phyloP scores from a whole-genome alignment of 768 basidiomycete genomes.

The Pulveroboletus sp. region DNA sequence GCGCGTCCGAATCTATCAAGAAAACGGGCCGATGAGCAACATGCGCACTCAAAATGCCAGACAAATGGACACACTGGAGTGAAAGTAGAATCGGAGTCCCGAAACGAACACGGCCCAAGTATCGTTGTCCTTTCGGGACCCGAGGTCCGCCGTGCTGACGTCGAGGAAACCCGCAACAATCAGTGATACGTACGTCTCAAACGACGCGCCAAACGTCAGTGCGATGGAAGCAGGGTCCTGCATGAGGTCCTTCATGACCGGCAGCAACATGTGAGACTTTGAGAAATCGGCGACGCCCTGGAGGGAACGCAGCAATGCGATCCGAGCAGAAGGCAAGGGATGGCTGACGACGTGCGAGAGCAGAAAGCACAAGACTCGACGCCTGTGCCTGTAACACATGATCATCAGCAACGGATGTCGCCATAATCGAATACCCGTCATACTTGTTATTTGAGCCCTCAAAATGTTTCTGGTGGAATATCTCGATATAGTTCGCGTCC shows the following conservation, averaged over 20 bases:
- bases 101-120: conserved; percentile 50
- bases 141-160: conserved; percentile 43
- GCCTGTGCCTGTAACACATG: conserved; percentile 53
- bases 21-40: conserved; percentile 1
- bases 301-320: conserved; percentile 49
- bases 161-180: conserved; percentile 50
- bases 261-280: conserved; percentile 54
- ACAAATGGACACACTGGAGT: conserved; percentile 38
- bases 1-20: conserved; percentile 36
- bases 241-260: conserved; percentile 46
- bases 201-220: conserved; percentile 37
- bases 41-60: not conserved
- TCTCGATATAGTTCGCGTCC: conserved; percentile 54
- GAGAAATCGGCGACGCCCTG: conserved; percentile 37
- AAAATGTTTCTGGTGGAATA: conserved; percentile 60
- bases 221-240: conserved; percentile 21
- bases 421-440: conserved; percentile 27
- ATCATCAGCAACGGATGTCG: conserved; percentile 20
- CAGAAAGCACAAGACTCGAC: conserved; percentile 68
- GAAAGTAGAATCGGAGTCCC: conserved; percentile 43
- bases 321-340: conserved; percentile 43
- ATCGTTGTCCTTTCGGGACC: conserved; percentile 36
- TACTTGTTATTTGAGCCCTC: conserved; percentile 45
- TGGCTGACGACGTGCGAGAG: conserved; percentile 74
- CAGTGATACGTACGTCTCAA: conserved; percentile 32